Conservation (phyloP, 108 stramenopile species). For the Schizochytrium sp. region DNA sequence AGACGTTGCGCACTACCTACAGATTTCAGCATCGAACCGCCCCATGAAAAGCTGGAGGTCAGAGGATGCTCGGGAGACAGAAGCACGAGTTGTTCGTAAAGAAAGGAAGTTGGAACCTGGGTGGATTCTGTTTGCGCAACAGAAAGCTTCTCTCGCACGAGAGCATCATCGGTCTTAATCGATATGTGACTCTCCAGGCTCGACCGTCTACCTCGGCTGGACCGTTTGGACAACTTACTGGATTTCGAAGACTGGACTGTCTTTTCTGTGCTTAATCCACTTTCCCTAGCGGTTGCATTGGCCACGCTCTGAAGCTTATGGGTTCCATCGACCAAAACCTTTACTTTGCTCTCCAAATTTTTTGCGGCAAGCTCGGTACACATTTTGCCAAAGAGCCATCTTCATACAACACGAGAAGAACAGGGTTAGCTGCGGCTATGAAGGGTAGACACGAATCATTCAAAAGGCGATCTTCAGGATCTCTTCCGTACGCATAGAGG, state of each 20-base stretch:
- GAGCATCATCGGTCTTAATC: background rate
- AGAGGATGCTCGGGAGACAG: background rate
- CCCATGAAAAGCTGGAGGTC: slow-evolving; percentile 28
- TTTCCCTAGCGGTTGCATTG: too few species aligned
- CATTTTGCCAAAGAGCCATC: slow-evolving; percentile 5
- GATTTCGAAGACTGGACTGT: too few species aligned
- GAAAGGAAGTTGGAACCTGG: background rate
- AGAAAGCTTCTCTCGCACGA: background rate
- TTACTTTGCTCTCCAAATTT: background rate
- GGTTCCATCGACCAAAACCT: background rate
- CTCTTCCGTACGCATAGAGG: background rate
- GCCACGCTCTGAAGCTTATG: background rate
- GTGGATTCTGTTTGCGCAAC: background rate
- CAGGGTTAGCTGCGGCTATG: background rate
- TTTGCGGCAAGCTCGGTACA: background rate
- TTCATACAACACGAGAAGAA: slow-evolving; percentile 35
- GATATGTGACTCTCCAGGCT: too few species aligned
- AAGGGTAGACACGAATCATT: background rate
- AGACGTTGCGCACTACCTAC: background rate
- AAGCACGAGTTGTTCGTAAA: background rate
- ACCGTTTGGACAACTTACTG: too few species aligned
- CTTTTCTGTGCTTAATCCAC: too few species aligned
- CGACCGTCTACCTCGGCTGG: too few species aligned
- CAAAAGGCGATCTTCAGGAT: slow-evolving; percentile 9
- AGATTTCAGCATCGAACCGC: background rate